Conservation (phyloP, 1,284 basidiomycete genomes). For the Vanrija sp. region DNA sequence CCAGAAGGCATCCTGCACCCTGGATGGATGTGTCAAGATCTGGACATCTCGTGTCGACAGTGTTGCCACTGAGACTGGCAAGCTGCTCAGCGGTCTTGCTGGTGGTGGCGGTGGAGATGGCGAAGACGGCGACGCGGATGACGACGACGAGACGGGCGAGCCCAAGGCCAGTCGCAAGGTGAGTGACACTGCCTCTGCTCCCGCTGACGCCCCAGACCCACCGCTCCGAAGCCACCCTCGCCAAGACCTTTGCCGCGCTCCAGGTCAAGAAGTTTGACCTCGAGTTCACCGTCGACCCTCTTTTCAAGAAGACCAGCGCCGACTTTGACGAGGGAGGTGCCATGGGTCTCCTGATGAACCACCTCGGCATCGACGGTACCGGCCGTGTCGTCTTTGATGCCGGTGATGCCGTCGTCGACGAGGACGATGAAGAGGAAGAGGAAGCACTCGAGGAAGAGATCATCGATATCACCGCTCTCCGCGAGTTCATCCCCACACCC, state of each 20-base stretch:
- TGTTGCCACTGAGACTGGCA: conserved; percentile 94
- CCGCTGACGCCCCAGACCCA: conserved; percentile 52
- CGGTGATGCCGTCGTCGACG: conserved; percentile 73
- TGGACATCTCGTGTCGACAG: conserved; percentile 98
- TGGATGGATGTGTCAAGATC: conserved; percentile 99
- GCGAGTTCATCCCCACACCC: conserved; percentile 69
- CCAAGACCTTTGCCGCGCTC: conserved; percentile 74
- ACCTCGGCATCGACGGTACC: conserved; percentile 75
- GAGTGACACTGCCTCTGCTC: background rate
- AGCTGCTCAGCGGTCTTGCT: conserved; percentile 86
- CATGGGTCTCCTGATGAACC: conserved; percentile 89
- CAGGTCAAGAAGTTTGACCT: conserved; percentile 89
- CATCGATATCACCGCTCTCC: conserved; percentile 58
- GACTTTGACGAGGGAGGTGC: conserved; percentile 99
- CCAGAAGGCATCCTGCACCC: conserved; percentile 93
- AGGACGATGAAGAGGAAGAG: conserved; percentile 68
- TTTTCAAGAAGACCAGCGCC: conserved; percentile 96
- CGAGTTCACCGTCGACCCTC: conserved; percentile 92
- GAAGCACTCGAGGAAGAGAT: conserved; percentile 48
- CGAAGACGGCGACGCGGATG: conserved; percentile 58
- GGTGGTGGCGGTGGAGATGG: conserved; percentile 52
- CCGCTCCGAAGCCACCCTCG: conserved; percentile 73
- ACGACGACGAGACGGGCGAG: conserved; percentile 33
- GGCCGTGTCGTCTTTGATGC: conserved; percentile 95
- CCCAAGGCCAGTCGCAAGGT: conserved; percentile 38